phyloP scores from a whole-genome alignment of 345 rosid species.

The Alliaria petiolata region DNA sequence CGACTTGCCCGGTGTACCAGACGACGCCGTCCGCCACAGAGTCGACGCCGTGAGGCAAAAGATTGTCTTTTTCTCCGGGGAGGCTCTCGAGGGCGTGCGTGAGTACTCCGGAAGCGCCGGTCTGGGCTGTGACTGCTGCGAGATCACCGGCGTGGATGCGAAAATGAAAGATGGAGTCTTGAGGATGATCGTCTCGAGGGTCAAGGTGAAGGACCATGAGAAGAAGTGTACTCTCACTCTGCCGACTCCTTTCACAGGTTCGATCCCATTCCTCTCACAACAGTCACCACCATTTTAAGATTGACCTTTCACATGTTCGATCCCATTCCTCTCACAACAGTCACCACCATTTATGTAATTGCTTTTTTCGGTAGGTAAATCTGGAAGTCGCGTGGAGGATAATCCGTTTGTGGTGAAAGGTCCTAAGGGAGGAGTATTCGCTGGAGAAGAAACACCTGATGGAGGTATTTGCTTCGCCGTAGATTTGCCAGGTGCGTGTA shows the following conservation, averaged over 20 bases:
- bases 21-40: neutral
- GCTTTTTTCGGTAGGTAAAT: neutral
- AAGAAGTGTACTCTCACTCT: conserved; percentile 8
- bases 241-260: conserved; percentile 21
- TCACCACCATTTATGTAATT: too few species aligned
- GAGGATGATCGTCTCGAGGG: conserved; percentile 18
- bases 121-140: conserved; percentile 26
- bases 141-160: conserved; percentile 20
- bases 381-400: neutral
- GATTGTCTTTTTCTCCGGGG: conserved; percentile 14
- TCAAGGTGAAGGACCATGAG: conserved; percentile 12
- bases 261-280: neutral
- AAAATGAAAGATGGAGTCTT: conserved; percentile 22
- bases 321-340: too few species aligned
- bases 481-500: neutral
- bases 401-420: conserved; percentile 20
- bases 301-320: too few species aligned
- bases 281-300: neutral
- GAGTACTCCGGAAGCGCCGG: conserved; percentile 20
- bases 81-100: neutral
- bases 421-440: neutral
- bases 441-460: neutral
- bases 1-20: conserved; percentile 30
- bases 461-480: neutral
- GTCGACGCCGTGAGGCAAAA: conserved; percentile 19